Evolutionary conservation across 805 yeast genomes (phyloP), one percentile per base, ranked within the genome.

Genomic region (Metschnikowia cerradonensis): DNA sequence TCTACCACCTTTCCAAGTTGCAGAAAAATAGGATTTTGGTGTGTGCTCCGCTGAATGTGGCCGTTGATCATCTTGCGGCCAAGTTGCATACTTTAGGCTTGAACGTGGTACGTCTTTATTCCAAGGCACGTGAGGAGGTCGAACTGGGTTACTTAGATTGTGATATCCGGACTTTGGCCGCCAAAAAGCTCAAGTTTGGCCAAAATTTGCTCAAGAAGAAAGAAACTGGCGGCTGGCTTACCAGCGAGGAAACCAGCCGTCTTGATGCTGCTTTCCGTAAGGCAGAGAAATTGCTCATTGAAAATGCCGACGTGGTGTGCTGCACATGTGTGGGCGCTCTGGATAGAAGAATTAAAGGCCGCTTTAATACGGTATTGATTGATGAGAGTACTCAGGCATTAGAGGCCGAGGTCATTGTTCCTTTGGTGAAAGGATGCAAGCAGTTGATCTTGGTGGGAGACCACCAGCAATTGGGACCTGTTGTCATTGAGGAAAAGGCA

Each of bases 341-440:
- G 49, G 96, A 88, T 67, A 67, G 59, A 48, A 74, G 96, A 55
- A 70, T 92, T 39, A 60, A 64, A 10, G 65, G 82, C 52, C 72
- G 75, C 42, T 91, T 91, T 68, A 76, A 88, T 59, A 80, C 92
- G 0, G 96, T 90, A 2, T 74, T 91, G 53, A 87, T 91, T 52
- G 98, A 91, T 68, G 98, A 91, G 71, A 84, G 90, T 61, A 90
- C 97, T 0, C 97, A 92, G 70, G 92, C 97, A 2, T 80, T 92
- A 0, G 98, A 91, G 66, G 96, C 97, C 1, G 96, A 90, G 66
- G 82, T 88, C 60, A 75, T 91, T 60, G 89, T 91, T 57, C 97
- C 98, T 11, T 80, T 91, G 36, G 90, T 86, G 2, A 86, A 84
- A 58, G 96, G 97, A 23, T 90, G 95, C 42, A 86, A 86, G 63